phyloP scores from a whole-genome alignment of 768 basidiomycete species.

The Russula griseocarnosa region DNA sequence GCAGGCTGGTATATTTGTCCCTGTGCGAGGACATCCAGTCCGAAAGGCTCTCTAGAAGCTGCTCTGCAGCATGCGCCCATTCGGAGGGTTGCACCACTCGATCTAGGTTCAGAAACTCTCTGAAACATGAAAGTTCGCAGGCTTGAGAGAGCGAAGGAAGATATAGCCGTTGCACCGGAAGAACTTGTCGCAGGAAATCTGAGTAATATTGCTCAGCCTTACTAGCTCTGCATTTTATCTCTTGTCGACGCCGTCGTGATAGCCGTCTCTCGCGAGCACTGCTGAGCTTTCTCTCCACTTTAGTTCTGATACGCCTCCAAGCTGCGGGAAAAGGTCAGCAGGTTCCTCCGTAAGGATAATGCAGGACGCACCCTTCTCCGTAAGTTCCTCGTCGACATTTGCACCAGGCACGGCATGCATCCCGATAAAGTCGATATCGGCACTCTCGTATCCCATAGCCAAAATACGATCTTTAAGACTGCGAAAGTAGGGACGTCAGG shows the following conservation, averaged over 20 bases:
- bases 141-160: constrained; percentile 17
- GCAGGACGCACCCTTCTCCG: constrained; percentile 13
- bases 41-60: constrained; percentile 16
- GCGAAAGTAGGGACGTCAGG: background rate
- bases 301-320: constrained; percentile 22
- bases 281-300: constrained; percentile 9
- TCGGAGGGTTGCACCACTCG: constrained; percentile 1
- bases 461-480: constrained; percentile 16
- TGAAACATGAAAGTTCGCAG: constrained; percentile 21
- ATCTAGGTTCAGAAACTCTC: constrained; percentile 13
- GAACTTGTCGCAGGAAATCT: constrained; percentile 11
- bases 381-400: constrained; percentile 17
- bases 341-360: background rate
- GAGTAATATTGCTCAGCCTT: constrained; percentile 8
- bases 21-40: constrained; percentile 20
- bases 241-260: background rate
- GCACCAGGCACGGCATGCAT: constrained; percentile 4
- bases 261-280: constrained; percentile 10
- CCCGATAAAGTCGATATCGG: constrained; percentile 14
- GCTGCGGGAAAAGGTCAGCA: constrained; percentile 7
- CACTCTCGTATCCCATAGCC: constrained; percentile 12
- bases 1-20: background rate
- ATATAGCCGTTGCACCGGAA: constrained; percentile 21
- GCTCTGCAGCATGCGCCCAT: constrained; percentile 8
- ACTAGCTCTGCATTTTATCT: background rate